A percentile compares a stretch with the other conserved stretches of the same genome.
These are phyloP conservation scores for Ceratocystiopsis minuta DNA, from an alignment of 2,329 filamentous ascomycete species.

Conservation along the genomic window DNA sequence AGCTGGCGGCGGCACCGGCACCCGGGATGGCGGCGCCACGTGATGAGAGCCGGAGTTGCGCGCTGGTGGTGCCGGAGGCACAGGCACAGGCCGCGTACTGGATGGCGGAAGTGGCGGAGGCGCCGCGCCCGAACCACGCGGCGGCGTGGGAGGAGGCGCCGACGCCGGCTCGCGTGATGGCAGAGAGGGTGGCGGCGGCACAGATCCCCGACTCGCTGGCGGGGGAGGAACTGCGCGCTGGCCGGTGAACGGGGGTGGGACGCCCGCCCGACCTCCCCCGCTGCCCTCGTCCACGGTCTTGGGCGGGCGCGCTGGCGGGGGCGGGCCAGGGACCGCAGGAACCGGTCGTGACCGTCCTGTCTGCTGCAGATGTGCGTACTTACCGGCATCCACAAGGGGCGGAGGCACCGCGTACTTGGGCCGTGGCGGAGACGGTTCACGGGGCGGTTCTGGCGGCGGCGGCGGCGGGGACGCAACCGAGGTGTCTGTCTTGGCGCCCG, in stretches of 20 bases:
- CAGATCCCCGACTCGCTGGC: slow-evolving; percentile 50
- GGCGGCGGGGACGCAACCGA: slow-evolving; percentile 10
- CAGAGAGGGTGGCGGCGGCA: background rate
- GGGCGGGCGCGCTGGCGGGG: slow-evolving; percentile 49
- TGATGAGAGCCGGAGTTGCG: slow-evolving; percentile 15
- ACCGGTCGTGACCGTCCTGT: slow-evolving; percentile 18
- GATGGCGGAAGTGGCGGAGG: slow-evolving; percentile 32
- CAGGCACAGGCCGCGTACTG: slow-evolving; percentile 32
- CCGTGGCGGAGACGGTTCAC: slow-evolving; percentile 53
- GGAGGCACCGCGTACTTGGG: slow-evolving; percentile 71
- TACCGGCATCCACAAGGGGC: slow-evolving; percentile 76
- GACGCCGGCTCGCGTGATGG: slow-evolving; percentile 1
- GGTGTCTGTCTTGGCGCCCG: slow-evolving; percentile 28
- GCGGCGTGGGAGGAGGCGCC: slow-evolving; percentile 51
- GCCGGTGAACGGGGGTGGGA: no score
- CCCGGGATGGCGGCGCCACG: slow-evolving; percentile 18
- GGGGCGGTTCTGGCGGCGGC: slow-evolving; percentile 38
- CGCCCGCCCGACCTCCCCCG: no score
- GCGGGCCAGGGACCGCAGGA: slow-evolving; percentile 37
- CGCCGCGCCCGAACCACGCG: slow-evolving; percentile 17
- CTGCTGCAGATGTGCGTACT: slow-evolving; percentile 46
- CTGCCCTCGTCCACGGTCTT: slow-evolving; percentile 57
- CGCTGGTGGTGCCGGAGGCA: slow-evolving; percentile 23
- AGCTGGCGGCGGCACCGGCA: slow-evolving; percentile 16
- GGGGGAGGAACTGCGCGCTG: slow-evolving; percentile 29